phyloP scores from a whole-genome alignment of 345 rosid species.

The Noccaea caerulescens region DNA sequence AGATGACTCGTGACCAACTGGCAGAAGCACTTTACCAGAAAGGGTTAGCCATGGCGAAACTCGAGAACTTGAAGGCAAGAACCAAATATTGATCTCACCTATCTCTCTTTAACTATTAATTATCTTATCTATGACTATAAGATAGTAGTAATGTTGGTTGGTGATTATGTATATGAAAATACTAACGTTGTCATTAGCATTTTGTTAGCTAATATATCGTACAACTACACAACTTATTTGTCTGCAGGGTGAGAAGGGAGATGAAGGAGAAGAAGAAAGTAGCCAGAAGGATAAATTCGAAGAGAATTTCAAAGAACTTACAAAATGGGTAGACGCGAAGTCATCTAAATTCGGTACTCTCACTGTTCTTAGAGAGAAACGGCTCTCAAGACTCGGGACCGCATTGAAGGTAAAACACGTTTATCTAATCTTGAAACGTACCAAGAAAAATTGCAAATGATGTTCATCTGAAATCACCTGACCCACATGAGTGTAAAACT shows the following conservation, averaged over 20 bases:
- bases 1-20: conserved; percentile 77
- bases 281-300: conserved; percentile 62
- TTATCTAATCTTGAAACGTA: neutral
- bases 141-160: conserved; percentile 8
- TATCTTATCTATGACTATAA: conserved; percentile 17
- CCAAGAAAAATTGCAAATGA: conserved; percentile 20
- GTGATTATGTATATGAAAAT: neutral
- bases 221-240: conserved; percentile 12
- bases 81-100: neutral
- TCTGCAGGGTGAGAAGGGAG: conserved; percentile 57
- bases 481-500: neutral
- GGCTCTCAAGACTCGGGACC: conserved; percentile 70
- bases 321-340: conserved; percentile 88
- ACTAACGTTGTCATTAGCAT: conserved; percentile 1
- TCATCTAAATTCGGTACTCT: conserved; percentile 78
- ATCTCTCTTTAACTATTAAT: conserved; percentile 23
- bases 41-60: conserved; percentile 72
- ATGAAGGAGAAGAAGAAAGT: conserved; percentile 49
- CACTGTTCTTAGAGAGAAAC: conserved; percentile 72
- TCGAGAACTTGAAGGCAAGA: conserved; percentile 65
- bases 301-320: conserved; percentile 74
- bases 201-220: conserved; percentile 9
- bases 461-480: conserved; percentile 9
- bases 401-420: conserved; percentile 74
- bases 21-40: conserved; percentile 88